Evolutionary conservation across 345 rosid genomes (phyloP).

Genomic region (Reutealis trisperma): DNA sequence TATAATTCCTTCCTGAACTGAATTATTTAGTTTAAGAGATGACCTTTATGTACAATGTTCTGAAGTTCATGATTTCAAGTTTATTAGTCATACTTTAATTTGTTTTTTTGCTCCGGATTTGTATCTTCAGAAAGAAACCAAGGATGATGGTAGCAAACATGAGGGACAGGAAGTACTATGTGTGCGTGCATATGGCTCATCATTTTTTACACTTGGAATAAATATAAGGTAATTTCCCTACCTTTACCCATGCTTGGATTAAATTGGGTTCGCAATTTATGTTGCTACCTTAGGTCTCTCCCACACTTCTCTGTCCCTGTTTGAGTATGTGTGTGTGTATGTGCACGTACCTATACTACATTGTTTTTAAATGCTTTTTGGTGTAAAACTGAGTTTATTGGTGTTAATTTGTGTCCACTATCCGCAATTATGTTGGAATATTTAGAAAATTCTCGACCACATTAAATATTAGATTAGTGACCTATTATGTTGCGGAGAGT

Average conservation of each 20-base stretch:
- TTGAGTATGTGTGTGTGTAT: no score
- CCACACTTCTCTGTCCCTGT: no score
- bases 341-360: no score
- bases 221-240: conserved; percentile 62
- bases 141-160: conserved; percentile 38
- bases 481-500: no score
- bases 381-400: no score
- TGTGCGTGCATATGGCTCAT: conserved; percentile 90
- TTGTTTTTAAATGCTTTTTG: no score
- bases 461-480: no score
- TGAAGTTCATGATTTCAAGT: conserved; percentile 16
- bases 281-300: background rate
- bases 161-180: conserved; percentile 72
- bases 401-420: no score
- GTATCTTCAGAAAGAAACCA: conserved; percentile 53
- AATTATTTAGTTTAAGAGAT: background rate
- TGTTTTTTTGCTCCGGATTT: conserved; percentile 17
- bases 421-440: background rate
- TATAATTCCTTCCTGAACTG: background rate
- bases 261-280: background rate
- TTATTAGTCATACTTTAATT: background rate
- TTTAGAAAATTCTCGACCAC: no score
- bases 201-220: conserved; percentile 84
- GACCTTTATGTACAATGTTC: background rate
- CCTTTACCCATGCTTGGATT: no score